Evolutionary conservation across 805 yeast genomes (phyloP).

Genomic region (Wickerhamia fluorescens): DNA sequence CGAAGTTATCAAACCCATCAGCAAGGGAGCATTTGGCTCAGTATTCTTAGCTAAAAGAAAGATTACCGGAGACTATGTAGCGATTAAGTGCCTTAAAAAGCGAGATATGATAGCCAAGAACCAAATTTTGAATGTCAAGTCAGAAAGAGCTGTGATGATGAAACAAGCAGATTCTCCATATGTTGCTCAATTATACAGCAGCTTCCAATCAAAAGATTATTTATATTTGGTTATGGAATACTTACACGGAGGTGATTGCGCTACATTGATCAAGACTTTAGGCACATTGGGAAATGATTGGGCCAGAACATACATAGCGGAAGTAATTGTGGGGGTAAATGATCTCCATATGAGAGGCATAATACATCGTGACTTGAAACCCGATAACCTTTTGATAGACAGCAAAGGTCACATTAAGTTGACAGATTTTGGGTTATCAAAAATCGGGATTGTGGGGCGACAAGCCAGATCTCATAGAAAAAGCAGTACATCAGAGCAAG

Average conservation of each 20-base stretch:
- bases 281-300: conserved; percentile 82
- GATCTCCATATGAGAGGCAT: conserved; percentile 85
- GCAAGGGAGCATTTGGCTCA: conserved; percentile 96
- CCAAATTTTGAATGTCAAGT: conserved; percentile 88
- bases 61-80: conserved; percentile 89
- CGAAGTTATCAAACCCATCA: conserved; percentile 85
- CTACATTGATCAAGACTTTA: conserved; percentile 73
- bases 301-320: conserved; percentile 82
- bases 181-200: conserved; percentile 81
- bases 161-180: conserved; percentile 88
- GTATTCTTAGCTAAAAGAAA: conserved; percentile 81
- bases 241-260: conserved; percentile 92
- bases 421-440: conserved; percentile 90
- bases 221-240: conserved; percentile 94
- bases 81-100: conserved; percentile 85
- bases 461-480: conserved; percentile 41
- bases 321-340: conserved; percentile 82
- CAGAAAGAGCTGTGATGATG: conserved; percentile 98
- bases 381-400: conserved; percentile 88
- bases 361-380: conserved; percentile 91
- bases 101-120: conserved; percentile 96
- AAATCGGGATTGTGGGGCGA: conserved; percentile 82
- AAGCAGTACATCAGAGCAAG: conserved; percentile 37
- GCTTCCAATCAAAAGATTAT: conserved; percentile 84
- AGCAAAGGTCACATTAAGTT: conserved; percentile 81